These are phyloP conservation scores for Exserohilum turcica DNA, from an alignment of 2,329 filamentous ascomycete genomes.

Conservation along the genomic window DNA sequence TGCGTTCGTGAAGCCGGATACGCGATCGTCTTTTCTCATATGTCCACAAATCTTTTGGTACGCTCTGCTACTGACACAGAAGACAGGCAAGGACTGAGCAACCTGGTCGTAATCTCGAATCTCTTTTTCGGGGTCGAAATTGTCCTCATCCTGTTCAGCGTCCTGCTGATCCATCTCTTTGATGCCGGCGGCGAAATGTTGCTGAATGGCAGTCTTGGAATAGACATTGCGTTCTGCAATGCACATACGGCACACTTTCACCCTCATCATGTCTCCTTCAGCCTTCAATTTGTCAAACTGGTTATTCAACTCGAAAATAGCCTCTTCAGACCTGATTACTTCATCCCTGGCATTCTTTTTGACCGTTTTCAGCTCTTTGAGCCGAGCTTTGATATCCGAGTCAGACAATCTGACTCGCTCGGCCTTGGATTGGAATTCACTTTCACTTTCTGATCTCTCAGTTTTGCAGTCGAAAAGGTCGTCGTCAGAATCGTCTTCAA, in stretches of 20 bases:
- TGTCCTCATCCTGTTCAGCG: constrained; percentile 59
- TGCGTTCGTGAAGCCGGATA: constrained; percentile 58
- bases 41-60: constrained; percentile 67
- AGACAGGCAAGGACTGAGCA: constrained; percentile 63
- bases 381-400: constrained; percentile 49
- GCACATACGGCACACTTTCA: constrained; percentile 50
- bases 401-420: constrained; percentile 48
- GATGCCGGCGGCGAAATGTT: constrained; percentile 65
- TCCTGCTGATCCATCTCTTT: constrained; percentile 64
- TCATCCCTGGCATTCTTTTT: constrained; percentile 52
- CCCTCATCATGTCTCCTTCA: constrained; percentile 40
- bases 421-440: constrained; percentile 22
- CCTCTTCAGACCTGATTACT: constrained; percentile 29
- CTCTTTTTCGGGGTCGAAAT: constrained; percentile 62
- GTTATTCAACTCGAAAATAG: constrained; percentile 40
- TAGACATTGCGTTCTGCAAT: constrained; percentile 63
- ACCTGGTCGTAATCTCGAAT: constrained; percentile 63
- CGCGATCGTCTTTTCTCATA: constrained; percentile 57
- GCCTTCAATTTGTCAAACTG: constrained; percentile 36
- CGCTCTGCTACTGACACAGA: constrained; percentile 66
- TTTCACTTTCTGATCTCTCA: constrained; percentile 30
- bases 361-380: constrained; percentile 50
- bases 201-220: constrained; percentile 59
- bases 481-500: not conserved
- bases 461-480: constrained; percentile 19